These are phyloP conservation scores for Pseudodiploospora longispora DNA, from an alignment of 2,329 filamentous ascomycete genomes.

Conservation along the genomic window DNA sequence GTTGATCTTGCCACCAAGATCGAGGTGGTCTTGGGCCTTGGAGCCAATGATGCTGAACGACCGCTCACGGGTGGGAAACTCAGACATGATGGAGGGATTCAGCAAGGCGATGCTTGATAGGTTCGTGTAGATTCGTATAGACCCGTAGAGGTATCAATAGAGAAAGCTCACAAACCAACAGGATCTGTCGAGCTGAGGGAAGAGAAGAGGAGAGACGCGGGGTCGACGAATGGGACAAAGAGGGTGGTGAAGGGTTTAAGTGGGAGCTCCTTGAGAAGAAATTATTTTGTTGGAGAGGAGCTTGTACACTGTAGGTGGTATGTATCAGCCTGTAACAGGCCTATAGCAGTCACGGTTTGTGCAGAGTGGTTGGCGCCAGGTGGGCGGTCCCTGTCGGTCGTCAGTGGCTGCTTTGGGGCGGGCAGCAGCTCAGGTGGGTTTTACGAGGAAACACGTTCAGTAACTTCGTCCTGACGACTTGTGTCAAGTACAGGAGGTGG, in stretches of 20 bases:
- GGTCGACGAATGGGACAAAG: background rate
- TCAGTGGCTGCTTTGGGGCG: no score
- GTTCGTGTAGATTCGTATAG: background rate
- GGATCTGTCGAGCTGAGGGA: conserved; percentile 1
- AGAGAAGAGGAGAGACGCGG: background rate
- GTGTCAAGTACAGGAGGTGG: no score
- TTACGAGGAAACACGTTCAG: no score
- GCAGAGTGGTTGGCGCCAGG: no score
- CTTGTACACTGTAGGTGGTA: no score
- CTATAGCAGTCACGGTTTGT: no score
- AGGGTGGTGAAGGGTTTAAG: background rate
- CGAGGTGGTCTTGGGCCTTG: conserved; percentile 79
- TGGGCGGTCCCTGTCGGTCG: no score
- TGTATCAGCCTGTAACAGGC: no score
- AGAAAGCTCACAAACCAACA: background rate
- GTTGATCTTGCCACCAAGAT: conserved; percentile 61
- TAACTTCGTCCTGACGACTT: no score
- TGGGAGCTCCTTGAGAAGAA: background rate
- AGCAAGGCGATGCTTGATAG: background rate
- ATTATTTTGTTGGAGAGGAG: no score
- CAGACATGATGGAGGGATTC: conserved; percentile 22
- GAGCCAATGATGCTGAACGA: conserved; percentile 41
- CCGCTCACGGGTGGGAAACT: conserved; percentile 21
- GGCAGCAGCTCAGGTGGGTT: no score
- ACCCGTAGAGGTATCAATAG: background rate